phyloP scores from a whole-genome alignment of 1,284 basidiomycete species.

The Blastosporella zonata region DNA sequence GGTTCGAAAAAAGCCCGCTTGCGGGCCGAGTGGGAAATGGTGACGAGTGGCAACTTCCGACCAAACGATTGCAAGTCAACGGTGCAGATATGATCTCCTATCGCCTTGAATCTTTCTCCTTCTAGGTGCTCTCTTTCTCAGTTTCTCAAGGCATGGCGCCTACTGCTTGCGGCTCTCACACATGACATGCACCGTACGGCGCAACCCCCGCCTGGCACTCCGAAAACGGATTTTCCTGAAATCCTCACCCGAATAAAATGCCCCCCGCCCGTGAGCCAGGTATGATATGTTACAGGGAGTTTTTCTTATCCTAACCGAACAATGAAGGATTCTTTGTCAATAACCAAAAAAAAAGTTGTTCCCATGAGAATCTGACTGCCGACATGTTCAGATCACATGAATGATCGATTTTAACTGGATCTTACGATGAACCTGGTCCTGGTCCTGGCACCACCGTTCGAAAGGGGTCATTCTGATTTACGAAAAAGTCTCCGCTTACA shows the following conservation, averaged over 20 bases:
- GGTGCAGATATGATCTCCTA: not conserved
- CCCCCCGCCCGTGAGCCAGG: not conserved
- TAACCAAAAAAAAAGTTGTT: not conserved
- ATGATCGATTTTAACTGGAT: constrained; percentile 1
- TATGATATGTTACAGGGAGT: not conserved
- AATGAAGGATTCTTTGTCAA: not conserved
- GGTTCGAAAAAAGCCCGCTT: not conserved
- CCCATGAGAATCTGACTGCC: not conserved
- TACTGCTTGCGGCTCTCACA: constrained; percentile 11
- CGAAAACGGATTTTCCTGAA: constrained; percentile 15
- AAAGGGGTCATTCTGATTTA: not conserved
- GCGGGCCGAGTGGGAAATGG: not conserved
- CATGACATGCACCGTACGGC: constrained; percentile 9
- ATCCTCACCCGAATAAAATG: not conserved
- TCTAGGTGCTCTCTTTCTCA: constrained; percentile 7
- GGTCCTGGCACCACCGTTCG: not conserved
- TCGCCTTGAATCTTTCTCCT: constrained; percentile 19
- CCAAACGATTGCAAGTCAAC: not conserved
- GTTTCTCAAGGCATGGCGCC: constrained; percentile 10
- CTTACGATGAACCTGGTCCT: not conserved
- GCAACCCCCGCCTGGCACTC: not conserved
- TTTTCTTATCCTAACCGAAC: not conserved
- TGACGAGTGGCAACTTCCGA: constrained; percentile 7
- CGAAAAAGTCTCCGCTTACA: not conserved
- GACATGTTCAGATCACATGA: constrained; percentile 9